Percentiles rank a stretch among this genome's conserved stretches.
phyloP scores from a whole-genome alignment of 129 eudicot genomes.

The Mikania micrantha region DNA sequence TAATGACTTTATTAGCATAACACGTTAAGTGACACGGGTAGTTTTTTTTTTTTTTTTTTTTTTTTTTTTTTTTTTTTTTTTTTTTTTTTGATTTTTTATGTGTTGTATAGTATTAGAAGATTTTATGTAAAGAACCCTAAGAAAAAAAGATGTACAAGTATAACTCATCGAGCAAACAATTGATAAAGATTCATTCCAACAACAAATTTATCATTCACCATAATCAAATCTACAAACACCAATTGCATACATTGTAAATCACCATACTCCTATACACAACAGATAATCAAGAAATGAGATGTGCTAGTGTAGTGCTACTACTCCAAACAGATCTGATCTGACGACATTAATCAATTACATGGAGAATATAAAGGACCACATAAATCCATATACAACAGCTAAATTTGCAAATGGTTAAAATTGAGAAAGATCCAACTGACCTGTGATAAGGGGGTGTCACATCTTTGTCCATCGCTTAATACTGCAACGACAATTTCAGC shows the following conservation, averaged over 20 bases:
- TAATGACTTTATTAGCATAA: not conserved
- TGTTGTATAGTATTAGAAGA: not conserved
- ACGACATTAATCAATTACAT: not conserved
- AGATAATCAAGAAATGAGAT: not conserved
- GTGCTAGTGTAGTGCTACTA: conserved; percentile 9
- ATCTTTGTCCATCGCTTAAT: conserved; percentile 21
- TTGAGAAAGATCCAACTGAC: conserved; percentile 9
- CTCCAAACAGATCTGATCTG: conserved; percentile 11
- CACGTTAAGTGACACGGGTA: no score
- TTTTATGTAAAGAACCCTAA: not conserved
- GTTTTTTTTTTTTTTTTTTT: no score
- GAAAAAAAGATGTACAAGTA: not conserved
- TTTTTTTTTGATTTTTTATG: not conserved
- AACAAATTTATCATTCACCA: not conserved
- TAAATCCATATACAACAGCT: conserved; percentile 1
- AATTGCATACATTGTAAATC: not conserved
- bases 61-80: no score
- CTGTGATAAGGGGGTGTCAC: conserved; percentile 30
- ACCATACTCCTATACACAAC: conserved; percentile 1
- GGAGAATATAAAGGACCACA: not conserved
- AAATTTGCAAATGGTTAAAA: not conserved
- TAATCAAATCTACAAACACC: not conserved
- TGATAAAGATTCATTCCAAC: not conserved
- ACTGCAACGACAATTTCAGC: not conserved
- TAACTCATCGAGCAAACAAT: not conserved